A percentile compares a stretch with the other conserved stretches of the same genome.
Evolutionary conservation across 83 land plant species (phyloP).

Genomic region (Isoetes engelmannii): DNA sequence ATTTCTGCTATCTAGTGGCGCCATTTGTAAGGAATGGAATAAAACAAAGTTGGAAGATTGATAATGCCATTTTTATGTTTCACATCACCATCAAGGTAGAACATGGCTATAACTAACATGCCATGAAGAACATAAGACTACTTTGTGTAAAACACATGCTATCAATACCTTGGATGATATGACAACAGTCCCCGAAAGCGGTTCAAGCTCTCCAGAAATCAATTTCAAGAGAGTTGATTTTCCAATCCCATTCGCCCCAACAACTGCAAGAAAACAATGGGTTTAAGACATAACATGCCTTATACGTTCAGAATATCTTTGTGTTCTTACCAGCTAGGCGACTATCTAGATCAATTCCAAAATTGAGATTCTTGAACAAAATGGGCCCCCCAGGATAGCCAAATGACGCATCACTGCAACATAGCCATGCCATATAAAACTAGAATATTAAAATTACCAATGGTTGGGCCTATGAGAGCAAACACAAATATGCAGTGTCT

Average conservation of each 20-base stretch:
- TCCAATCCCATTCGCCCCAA: slow-evolving; percentile 98
- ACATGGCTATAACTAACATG: too few species aligned
- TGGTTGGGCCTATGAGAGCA: slow-evolving; percentile 2
- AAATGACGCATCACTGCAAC: slow-evolving; percentile 92
- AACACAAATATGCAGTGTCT: slow-evolving; percentile 9
- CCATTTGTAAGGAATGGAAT: too few species aligned
- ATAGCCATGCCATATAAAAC: too few species aligned
- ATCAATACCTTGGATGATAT: slow-evolving; percentile 78
- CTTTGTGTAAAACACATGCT: too few species aligned
- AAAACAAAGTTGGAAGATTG: too few species aligned
- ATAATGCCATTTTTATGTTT: too few species aligned
- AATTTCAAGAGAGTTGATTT: slow-evolving; percentile 92
- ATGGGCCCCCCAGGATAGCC: slow-evolving; percentile 91
- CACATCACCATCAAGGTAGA: too few species aligned
- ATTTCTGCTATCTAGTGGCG: too few species aligned
- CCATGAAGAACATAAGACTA: too few species aligned
- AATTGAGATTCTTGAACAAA: slow-evolving; percentile 85
- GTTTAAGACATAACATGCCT: not conserved
- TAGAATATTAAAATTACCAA: not conserved
- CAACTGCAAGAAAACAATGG: slow-evolving; percentile 53
- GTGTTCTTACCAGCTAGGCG: slow-evolving; percentile 81
- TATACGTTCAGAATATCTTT: not conserved
- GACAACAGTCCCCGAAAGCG: slow-evolving; percentile 85
- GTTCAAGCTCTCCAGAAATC: slow-evolving; percentile 95
- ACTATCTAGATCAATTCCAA: slow-evolving; percentile 97